Percentiles rank a stretch among this genome's conserved stretches.
Conservation (phyloP, 1,284 basidiomycete genomes). For the Agaricales sp. region DNA sequence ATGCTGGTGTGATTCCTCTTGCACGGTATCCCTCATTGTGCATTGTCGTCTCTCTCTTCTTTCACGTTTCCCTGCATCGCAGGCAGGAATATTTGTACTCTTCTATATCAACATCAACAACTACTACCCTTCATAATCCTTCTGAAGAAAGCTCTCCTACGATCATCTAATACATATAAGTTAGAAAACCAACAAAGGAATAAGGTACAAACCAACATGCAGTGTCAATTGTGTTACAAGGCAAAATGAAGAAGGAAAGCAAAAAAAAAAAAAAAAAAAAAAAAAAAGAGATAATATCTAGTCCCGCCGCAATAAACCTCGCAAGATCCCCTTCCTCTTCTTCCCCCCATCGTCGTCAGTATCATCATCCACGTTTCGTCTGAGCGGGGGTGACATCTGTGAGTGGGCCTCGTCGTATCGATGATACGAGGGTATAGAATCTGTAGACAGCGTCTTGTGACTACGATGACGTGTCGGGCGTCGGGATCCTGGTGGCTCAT, state of each 20-base stretch:
- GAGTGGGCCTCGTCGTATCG: background rate
- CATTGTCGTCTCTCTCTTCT: background rate
- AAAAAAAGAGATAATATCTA: background rate
- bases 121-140: no score
- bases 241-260: no score
- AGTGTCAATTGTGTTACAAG: no score
- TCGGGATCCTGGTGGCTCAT: background rate
- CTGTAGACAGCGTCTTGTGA: background rate
- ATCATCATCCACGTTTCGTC: constrained; percentile 11
- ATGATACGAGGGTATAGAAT: background rate
- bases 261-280: background rate
- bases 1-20: background rate
- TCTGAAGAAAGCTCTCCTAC: no score
- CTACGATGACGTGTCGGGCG: background rate
- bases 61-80: no score
- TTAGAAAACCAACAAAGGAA: no score
- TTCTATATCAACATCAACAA: no score
- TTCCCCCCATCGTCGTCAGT: constrained; percentile 22
- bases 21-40: no score
- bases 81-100: no score
- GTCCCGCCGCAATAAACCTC: constrained; percentile 4
- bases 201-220: no score
- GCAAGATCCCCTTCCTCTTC: constrained; percentile 26
- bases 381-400: background rate
- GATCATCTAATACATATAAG: no score